Evolutionary conservation across 2,329 filamentous ascomycete species (phyloP), one percentile per base, ranked within the genome.

Genomic region (Fusarium sp.): DNA sequence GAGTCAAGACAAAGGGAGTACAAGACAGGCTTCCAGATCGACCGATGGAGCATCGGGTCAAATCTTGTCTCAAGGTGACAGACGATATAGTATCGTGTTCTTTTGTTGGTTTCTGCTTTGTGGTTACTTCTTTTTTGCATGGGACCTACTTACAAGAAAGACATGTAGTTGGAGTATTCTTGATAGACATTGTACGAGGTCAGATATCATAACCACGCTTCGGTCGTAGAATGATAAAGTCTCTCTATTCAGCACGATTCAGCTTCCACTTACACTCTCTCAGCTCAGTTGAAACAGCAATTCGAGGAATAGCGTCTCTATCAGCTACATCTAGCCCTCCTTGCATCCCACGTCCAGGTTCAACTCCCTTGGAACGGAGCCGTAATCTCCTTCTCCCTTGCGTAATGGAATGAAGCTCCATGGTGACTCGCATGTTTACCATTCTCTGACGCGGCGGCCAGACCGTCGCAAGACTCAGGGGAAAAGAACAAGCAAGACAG

Each of bases 381-480:
- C 35, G 29, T 17, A 59, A 63, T 61, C 48, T 63, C 60, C 36
- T 29, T 19, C 59, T 55, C 60, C 61, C 61, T 64, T 64, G 60
- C 55, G 55, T 38, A 31, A 32, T 64, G 61, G 61, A 63, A 63
- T 63, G 61, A 49, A 51, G 33, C 37, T 39, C 33, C 42, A 64
- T 61, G 49, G 38, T 39, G 42, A 52, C 49, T 38, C 44, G 31
- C 23, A 35, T 47, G 44, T 45, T 64, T 61, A 61, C 32, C 51
- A 64, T 64, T 64, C 61, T 61, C 57, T 47, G 37, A 31, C 27
- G 48, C 47, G 50, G 61, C 47, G 37, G 39, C 39, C 27, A 65
- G 32, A 61, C 44, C 43, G 61, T 44, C 36, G 47, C 47, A 61
- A 57, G 47, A 47, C 45, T 39, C 21, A 49, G 48, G 51, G 38